phyloP scores from a whole-genome alignment of 176 grass and related monocot species.

The Ensete ventricosum region DNA sequence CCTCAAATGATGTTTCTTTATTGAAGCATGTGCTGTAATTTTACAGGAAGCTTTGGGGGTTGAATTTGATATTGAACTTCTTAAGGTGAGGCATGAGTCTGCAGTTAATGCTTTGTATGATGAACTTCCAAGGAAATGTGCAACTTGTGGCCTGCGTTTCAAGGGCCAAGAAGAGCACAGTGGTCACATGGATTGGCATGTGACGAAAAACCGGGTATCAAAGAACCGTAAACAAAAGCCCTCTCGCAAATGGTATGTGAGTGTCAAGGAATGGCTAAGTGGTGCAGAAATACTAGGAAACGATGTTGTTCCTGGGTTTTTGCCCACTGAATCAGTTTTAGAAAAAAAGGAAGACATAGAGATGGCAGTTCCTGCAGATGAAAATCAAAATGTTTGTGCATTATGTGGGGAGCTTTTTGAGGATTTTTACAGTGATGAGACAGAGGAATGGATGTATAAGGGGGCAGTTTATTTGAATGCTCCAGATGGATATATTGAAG shows the following conservation, averaged over 20 bases:
- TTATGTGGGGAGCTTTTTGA: slow-evolving; percentile 90
- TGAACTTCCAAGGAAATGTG: slow-evolving; percentile 82
- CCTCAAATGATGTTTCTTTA: slow-evolving; percentile 17
- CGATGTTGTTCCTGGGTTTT: slow-evolving; percentile 71
- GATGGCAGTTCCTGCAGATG: slow-evolving; percentile 83
- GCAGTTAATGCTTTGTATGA: slow-evolving; percentile 73
- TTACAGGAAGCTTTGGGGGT: slow-evolving; percentile 53
- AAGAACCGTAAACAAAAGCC: slow-evolving; percentile 74
- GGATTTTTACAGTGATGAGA: slow-evolving; percentile 97
- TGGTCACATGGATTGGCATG: slow-evolving; percentile 99
- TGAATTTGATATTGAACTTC: slow-evolving; percentile 71
- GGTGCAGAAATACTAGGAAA: slow-evolving; percentile 82
- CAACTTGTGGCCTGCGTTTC: slow-evolving; percentile 91
- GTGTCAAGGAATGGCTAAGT: slow-evolving; percentile 69
- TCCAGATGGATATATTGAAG: slow-evolving; percentile 51
- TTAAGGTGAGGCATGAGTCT: slow-evolving; percentile 53
- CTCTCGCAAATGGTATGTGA: slow-evolving; percentile 95
- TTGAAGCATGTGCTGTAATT: slow-evolving; percentile 1
- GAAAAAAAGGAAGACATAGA: slow-evolving; percentile 73
- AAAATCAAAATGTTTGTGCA: slow-evolving; percentile 80
- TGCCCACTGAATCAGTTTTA: slow-evolving; percentile 36
- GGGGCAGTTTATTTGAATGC: slow-evolving; percentile 92
- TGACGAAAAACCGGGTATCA: slow-evolving; percentile 94
- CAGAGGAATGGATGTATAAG: slow-evolving; percentile 98
- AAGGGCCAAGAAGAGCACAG: slow-evolving; percentile 89